Evolutionary conservation across 176 grass and related monocot species (phyloP), one percentile per base, ranked within the genome.

Genomic region (Microstegium vimineum): DNA sequence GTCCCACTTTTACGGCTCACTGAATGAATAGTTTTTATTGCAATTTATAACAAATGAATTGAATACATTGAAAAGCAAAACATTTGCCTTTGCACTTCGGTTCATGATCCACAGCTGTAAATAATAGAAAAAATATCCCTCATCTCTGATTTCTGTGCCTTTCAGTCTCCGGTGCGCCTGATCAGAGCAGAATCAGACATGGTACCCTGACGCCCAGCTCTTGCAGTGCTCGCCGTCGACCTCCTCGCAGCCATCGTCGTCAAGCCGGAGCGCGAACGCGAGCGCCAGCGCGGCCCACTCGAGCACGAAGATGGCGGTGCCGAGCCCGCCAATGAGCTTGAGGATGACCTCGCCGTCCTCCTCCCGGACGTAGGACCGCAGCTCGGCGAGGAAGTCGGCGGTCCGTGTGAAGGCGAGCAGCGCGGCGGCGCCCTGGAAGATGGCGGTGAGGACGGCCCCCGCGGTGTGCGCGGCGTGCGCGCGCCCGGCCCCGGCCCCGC

Each of bases 271-370:
- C 37, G 88, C 73, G 68, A 97, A 93, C 5, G 91, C 91, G 51
- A 93, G 85, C 33, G 89, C 79, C 18, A 97, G 91, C 18, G 83
- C 87, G 27, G 86, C 79, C 94, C 89, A 97, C 66, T 90, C 87
- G 61, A 97, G 73, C 43, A 93, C 85, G 81, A 91, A 97, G 49
- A 97, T 76, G 32, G 84, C 72, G n/a, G 89, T 45, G 41, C 94
- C 89, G 81, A 97, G 89, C 8, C 77, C 91, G 41, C 94, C 89
- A 20, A 94, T 71, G 47, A 97, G 92, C 83, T 82, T 86, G 17
- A 93, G 82, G 10, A 93, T 97, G 22, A 91, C 84, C 86, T 70
- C 87, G 31, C 86, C 89, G 73, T 97, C 94, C 51, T 93, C 94
- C 76, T 90, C 86, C 30, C 91, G 71, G 57, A 97, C 86, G 42